Percentiles rank a stretch among this genome's conserved stretches.
phyloP scores from a whole-genome alignment of 352 stramenopile genomes.

The Globisporangium barbulae region DNA sequence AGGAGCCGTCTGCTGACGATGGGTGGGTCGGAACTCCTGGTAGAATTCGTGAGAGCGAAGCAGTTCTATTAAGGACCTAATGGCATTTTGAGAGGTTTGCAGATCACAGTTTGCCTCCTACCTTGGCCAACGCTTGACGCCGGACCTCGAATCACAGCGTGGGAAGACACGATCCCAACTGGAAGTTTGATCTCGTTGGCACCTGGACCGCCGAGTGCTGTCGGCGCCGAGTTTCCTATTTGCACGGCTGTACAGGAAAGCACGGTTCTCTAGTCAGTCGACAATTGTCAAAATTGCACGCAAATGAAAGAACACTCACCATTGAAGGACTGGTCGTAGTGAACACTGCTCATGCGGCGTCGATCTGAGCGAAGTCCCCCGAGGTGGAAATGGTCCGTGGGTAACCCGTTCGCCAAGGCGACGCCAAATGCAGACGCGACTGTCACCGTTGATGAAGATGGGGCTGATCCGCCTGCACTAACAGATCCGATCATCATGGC shows the following conservation, averaged over 20 bases:
- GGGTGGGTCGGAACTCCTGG: constrained; percentile 37
- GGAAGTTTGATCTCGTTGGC: constrained; percentile 23
- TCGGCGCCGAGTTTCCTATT: constrained; percentile 3
- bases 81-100: constrained; percentile 6
- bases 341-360: constrained; percentile 43
- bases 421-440: constrained; percentile 43
- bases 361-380: constrained; percentile 39
- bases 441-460: constrained; percentile 35
- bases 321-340: constrained; percentile 49
- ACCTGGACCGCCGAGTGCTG: background rate
- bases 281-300: background rate
- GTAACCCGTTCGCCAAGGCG: constrained; percentile 19
- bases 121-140: constrained; percentile 27
- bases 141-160: constrained; percentile 38
- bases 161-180: constrained; percentile 43
- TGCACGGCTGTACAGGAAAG: constrained; percentile 8
- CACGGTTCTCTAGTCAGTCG: background rate
- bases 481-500: constrained; percentile 16
- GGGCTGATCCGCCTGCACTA: constrained; percentile 15
- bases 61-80: constrained; percentile 2
- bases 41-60: background rate
- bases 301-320: constrained; percentile 16
- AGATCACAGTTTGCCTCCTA: constrained; percentile 20
- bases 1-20: constrained; percentile 28
- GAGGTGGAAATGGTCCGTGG: constrained; percentile 33